Conservation (phyloP, 2,329 filamentous ascomycete genomes). For the Neonectria ditissima region DNA sequence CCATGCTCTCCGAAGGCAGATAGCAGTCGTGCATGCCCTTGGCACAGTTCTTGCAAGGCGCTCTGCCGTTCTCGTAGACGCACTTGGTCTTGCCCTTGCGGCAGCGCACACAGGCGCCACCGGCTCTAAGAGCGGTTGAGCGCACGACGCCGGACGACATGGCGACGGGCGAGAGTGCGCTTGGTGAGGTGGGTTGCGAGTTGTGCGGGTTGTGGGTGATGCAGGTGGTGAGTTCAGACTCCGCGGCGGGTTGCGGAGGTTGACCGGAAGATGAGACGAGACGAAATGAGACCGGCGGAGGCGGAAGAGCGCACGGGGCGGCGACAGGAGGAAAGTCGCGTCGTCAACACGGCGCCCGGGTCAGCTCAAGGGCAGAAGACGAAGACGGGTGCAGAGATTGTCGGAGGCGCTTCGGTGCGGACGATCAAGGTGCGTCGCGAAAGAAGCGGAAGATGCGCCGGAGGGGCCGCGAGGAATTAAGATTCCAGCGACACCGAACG, state of each 20-base stretch:
- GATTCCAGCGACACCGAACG: slow-evolving; percentile 37
- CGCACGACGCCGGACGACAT: slow-evolving; percentile 65
- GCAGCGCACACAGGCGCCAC: slow-evolving; percentile 72
- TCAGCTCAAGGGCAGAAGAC: neutral
- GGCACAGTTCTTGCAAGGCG: slow-evolving; percentile 73
- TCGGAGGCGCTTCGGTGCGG: slow-evolving; percentile 36
- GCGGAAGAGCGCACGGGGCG: slow-evolving; percentile 24
- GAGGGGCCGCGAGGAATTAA: slow-evolving; percentile 35
- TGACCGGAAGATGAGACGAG: slow-evolving; percentile 20
- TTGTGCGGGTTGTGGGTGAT: slow-evolving; percentile 10
- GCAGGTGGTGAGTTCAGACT: slow-evolving; percentile 23
- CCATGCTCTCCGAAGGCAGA: slow-evolving; percentile 69
- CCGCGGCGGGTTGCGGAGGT: slow-evolving; percentile 12
- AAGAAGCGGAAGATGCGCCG: slow-evolving; percentile 37
- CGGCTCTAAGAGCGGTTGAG: slow-evolving; percentile 70
- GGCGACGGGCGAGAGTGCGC: slow-evolving; percentile 4
- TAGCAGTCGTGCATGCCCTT: slow-evolving; percentile 75
- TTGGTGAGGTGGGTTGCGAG: slow-evolving; percentile 7
- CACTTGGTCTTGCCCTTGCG: slow-evolving; percentile 74
- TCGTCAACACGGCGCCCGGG: slow-evolving; percentile 9
- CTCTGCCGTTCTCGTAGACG: slow-evolving; percentile 71
- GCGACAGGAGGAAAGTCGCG: slow-evolving; percentile 9
- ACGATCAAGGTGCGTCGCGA: slow-evolving; percentile 4
- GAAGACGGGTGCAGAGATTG: slow-evolving; percentile 23
- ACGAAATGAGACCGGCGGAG: slow-evolving; percentile 26